phyloP scores from a whole-genome alignment of 2,329 filamentous ascomycete genomes.

The Calonectria hawksworthii region DNA sequence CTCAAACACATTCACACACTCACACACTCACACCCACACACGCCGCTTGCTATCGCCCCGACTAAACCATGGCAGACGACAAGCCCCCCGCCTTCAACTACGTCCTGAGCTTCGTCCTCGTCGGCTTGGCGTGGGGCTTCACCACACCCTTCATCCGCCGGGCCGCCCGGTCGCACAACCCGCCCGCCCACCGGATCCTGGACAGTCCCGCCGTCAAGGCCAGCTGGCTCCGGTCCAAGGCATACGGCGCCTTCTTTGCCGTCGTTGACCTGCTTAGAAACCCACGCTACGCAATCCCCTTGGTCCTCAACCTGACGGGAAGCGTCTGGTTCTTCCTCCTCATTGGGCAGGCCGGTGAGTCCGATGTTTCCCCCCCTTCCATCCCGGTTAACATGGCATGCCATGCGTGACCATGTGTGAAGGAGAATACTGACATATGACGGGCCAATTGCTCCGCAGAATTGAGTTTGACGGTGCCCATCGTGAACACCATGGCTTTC shows the following conservation, averaged over 20 bases:
- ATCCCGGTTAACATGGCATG: neutral
- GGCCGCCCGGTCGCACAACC: conserved; percentile 82
- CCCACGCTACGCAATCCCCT: conserved; percentile 86
- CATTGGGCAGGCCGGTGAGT: conserved; percentile 90
- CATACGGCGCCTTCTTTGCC: conserved; percentile 78
- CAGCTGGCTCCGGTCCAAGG: conserved; percentile 73
- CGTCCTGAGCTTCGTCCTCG: conserved; percentile 88
- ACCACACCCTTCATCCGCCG: conserved; percentile 93
- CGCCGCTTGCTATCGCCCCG: neutral
- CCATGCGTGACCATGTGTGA: conserved; percentile 23
- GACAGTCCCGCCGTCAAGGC: conserved; percentile 63
- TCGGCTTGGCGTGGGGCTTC: conserved; percentile 93
- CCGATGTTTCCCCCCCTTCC: conserved; percentile 10
- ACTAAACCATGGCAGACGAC: conserved; percentile 29
- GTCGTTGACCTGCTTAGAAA: conserved; percentile 84
- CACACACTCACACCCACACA: neutral
- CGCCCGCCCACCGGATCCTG: conserved; percentile 70
- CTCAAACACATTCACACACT: neutral
- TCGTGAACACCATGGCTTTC: conserved; percentile 94
- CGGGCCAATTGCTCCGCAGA: conserved; percentile 66
- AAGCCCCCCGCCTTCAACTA: conserved; percentile 79
- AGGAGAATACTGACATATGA: conserved; percentile 31
- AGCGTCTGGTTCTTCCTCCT: conserved; percentile 97
- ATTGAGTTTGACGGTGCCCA: conserved; percentile 91
- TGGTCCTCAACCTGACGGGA: conserved; percentile 90